These are phyloP conservation scores for Penicillium tannophilum DNA, from an alignment of 495 filamentous ascomycete species.

Conservation along the genomic window DNA sequence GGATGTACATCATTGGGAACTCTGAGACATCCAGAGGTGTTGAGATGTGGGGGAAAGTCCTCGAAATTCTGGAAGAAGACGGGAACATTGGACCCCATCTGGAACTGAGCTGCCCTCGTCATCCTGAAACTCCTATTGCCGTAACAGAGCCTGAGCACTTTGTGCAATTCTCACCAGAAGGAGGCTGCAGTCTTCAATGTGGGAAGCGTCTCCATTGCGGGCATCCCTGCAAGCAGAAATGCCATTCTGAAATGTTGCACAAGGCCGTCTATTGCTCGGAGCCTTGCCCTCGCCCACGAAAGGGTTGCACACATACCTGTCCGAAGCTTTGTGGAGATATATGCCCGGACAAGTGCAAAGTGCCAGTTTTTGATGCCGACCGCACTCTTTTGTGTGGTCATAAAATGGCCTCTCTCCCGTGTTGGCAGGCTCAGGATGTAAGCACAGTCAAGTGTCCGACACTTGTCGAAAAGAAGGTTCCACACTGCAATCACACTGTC, in stretches of 20 bases:
- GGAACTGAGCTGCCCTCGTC: conserved; percentile 66
- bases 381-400: conserved; percentile 65
- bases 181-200: conserved; percentile 67
- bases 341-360: conserved; percentile 53
- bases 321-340: conserved; percentile 60
- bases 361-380: conserved; percentile 36
- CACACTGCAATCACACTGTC: conserved; percentile 57
- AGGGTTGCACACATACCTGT: conserved; percentile 64
- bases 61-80: conserved; percentile 51
- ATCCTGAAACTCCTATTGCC: conserved; percentile 58
- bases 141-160: conserved; percentile 68
- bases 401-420: conserved; percentile 44
- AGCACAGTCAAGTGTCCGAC: conserved; percentile 38
- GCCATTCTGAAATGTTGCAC: conserved; percentile 70
- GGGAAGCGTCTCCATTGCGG: conserved; percentile 66
- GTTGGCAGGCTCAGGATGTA: conserved; percentile 52
- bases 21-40: conserved; percentile 56
- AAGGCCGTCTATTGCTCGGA: conserved; percentile 62
- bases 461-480: conserved; percentile 45
- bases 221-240: conserved; percentile 68
- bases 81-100: conserved; percentile 57
- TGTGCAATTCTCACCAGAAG: conserved; percentile 61
- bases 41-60: conserved; percentile 70
- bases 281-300: conserved; percentile 56
- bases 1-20: conserved; percentile 87